Percentiles rank a stretch among this genome's conserved stretches.
Conservation (phyloP, 2,329 filamentous ascomycete species). For the Aspergillus pseudoviridinutans region DNA sequence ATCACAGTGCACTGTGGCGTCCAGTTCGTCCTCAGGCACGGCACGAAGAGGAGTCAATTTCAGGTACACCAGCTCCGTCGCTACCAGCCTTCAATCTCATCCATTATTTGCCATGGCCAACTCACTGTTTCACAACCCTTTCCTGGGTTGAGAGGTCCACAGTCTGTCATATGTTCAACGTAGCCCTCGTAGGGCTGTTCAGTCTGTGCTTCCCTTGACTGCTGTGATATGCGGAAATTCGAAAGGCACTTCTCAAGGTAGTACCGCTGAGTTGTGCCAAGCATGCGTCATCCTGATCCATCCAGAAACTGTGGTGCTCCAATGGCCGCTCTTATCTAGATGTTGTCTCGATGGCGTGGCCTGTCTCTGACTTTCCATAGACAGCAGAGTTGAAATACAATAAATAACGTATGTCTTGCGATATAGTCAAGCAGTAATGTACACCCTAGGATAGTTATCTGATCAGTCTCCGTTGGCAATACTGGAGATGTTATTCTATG, state of each 20-base stretch:
- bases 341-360: background rate
- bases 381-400: background rate
- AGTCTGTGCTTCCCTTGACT: background rate
- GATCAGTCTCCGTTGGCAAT: background rate
- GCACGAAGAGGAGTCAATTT: background rate
- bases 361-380: background rate
- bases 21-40: slow-evolving; percentile 10
- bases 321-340: background rate
- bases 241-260: too few species aligned
- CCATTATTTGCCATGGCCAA: background rate
- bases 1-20: slow-evolving; percentile 4
- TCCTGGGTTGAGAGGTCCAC: background rate
- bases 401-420: background rate
- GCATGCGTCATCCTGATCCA: background rate
- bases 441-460: background rate
- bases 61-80: background rate
- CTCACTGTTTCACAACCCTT: background rate
- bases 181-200: background rate
- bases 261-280: background rate
- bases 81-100: background rate
- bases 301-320: too few species aligned
- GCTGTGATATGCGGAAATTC: background rate
- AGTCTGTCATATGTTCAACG: background rate
- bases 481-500: background rate
- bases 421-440: background rate